These are phyloP conservation scores for Vitis riparia DNA, from an alignment of 164 flowering plant species.

Conservation along the genomic window DNA sequence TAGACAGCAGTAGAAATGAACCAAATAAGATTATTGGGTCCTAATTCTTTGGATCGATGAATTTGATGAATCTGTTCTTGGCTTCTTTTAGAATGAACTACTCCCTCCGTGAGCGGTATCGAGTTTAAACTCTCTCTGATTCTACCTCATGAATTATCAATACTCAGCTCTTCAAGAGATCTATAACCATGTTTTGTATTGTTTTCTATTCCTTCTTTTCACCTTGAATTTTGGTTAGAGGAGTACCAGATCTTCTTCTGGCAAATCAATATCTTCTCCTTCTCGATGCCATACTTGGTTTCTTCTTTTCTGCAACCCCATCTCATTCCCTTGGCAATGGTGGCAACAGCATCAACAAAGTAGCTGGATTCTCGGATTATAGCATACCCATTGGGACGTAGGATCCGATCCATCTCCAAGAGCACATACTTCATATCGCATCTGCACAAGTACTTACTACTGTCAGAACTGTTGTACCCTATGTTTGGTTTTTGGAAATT, in stretches of 20 bases:
- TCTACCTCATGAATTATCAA: constrained; percentile 2
- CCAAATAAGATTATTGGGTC: constrained; percentile 18
- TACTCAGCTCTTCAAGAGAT: constrained; percentile 3
- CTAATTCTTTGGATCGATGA: constrained; percentile 5
- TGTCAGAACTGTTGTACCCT: neutral
- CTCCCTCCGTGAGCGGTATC: constrained; percentile 5
- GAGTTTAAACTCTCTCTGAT: constrained; percentile 6
- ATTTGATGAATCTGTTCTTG: constrained; percentile 6
- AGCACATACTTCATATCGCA: constrained; percentile 91
- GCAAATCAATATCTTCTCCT: constrained; percentile 78
- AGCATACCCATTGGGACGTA: constrained; percentile 80
- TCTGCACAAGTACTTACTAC: constrained; percentile 34
- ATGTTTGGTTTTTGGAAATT: too few species aligned
- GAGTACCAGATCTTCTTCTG: constrained; percentile 93
- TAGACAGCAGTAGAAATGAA: constrained; percentile 1
- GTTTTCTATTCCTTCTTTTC: constrained; percentile 21
- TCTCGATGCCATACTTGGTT: constrained; percentile 64
- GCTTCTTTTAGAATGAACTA: constrained; percentile 11
- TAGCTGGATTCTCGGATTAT: constrained; percentile 81
- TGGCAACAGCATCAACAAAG: constrained; percentile 57
- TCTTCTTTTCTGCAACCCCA: constrained; percentile 85
- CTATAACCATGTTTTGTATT: neutral
- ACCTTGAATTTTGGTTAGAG: constrained; percentile 29
- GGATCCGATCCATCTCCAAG: constrained; percentile 89
- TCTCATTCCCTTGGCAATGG: constrained; percentile 76